Percentiles rank a stretch among this genome's conserved stretches.
phyloP scores from a whole-genome alignment of 179 eudicot species.

The Sideroxylon spinosum region DNA sequence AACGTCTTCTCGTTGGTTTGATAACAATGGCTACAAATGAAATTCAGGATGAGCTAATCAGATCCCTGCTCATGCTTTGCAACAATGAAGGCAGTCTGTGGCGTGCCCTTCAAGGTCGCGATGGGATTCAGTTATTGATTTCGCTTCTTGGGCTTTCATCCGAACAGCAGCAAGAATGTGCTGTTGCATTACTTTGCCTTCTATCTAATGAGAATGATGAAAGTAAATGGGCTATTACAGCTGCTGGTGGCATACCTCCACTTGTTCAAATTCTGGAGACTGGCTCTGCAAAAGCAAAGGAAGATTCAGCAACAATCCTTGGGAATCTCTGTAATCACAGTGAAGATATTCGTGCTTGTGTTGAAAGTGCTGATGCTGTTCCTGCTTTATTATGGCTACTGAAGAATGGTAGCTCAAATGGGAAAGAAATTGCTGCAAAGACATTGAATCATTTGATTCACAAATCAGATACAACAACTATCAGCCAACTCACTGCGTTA shows the following conservation, averaged over 20 bases:
- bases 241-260: slow-evolving; percentile 99
- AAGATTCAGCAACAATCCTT: slow-evolving; percentile 88
- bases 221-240: slow-evolving; percentile 99
- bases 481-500: slow-evolving; percentile 90
- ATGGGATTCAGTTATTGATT: slow-evolving; percentile 92
- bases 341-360: slow-evolving; percentile 97
- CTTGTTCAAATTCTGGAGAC: slow-evolving; percentile 96
- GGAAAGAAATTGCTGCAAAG: slow-evolving; percentile 94
- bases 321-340: slow-evolving; percentile 98
- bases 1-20: slow-evolving; percentile 86
- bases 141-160: slow-evolving; percentile 98
- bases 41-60: slow-evolving; percentile 83
- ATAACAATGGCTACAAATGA: slow-evolving; percentile 94
- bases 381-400: slow-evolving; percentile 97
- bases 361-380: slow-evolving; percentile 99
- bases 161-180: slow-evolving; percentile 98
- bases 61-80: slow-evolving; percentile 78
- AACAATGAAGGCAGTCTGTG: slow-evolving; percentile 74
- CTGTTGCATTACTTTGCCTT: slow-evolving; percentile 89
- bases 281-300: slow-evolving; percentile 94
- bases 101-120: slow-evolving; percentile 94
- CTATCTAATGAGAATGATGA: slow-evolving; percentile 90
- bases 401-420: slow-evolving; percentile 91
- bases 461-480: slow-evolving; percentile 93
- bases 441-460: slow-evolving; percentile 91